Conservation (phyloP, 2,329 filamentous ascomycete species). For the Ophiocordyceps sinensis region DNA sequence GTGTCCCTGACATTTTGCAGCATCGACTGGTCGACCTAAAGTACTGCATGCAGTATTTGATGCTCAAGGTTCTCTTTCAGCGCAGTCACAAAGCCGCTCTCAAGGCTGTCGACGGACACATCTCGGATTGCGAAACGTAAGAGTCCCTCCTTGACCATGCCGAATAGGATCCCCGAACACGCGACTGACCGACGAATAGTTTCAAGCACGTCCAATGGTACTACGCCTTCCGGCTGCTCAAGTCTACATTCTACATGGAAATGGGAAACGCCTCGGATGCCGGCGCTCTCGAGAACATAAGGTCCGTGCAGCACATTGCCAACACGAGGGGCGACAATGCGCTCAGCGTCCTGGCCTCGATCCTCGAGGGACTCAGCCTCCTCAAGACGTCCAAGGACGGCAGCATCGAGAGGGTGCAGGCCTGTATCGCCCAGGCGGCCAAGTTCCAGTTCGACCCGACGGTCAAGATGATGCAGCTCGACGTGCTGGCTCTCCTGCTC, state of each 20-base stretch:
- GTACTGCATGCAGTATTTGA: slow-evolving; percentile 63
- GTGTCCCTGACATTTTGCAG: slow-evolving; percentile 8
- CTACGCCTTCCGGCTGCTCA: slow-evolving; percentile 63
- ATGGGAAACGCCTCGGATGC: slow-evolving; percentile 44
- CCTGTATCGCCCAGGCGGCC: slow-evolving; percentile 58
- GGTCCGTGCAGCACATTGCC: slow-evolving; percentile 45
- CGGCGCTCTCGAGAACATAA: slow-evolving; percentile 54
- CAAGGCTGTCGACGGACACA: slow-evolving; percentile 55
- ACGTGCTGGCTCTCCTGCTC: slow-evolving; percentile 49
- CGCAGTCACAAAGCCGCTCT: slow-evolving; percentile 58
- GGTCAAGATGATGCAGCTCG: slow-evolving; percentile 51
- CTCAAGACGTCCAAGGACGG: slow-evolving; percentile 50
- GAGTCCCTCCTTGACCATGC: not conserved
- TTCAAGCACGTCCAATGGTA: slow-evolving; percentile 59
- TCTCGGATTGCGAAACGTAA: slow-evolving; percentile 54
- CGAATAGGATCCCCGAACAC: too few relatives aligned
- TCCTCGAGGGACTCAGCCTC: slow-evolving; percentile 56
- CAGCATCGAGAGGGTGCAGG: slow-evolving; percentile 54
- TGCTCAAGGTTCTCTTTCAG: slow-evolving; percentile 55
- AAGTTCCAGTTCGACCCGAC: slow-evolving; percentile 54
- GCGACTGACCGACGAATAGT: slow-evolving; percentile 12
- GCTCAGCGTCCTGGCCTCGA: slow-evolving; percentile 48
- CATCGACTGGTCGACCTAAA: slow-evolving; percentile 45
- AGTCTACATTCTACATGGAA: slow-evolving; percentile 54
- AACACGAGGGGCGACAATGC: slow-evolving; percentile 45